These are phyloP conservation scores for Lasiosphaeria ovina DNA, from an alignment of 495 filamentous ascomycete genomes.

Conservation along the genomic window DNA sequence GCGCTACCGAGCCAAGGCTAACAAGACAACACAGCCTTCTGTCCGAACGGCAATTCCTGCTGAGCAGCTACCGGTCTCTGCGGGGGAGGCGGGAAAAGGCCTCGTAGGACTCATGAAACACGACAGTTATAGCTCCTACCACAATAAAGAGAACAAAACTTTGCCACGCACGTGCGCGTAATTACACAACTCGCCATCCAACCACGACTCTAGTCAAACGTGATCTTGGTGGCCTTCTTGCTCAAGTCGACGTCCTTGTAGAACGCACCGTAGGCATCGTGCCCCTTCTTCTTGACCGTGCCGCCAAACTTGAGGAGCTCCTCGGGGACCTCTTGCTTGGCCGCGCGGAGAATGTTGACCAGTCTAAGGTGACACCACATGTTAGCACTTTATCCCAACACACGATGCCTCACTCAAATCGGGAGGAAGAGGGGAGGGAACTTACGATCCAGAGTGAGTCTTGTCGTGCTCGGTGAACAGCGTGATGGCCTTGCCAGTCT, in stretches of 20 bases:
- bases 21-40: constrained; percentile 47
- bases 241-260: constrained; percentile 77
- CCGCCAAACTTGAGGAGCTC: constrained; percentile 88
- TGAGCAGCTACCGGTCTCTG: constrained; percentile 46
- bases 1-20: background rate
- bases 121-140: background rate
- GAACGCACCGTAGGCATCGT: constrained; percentile 89
- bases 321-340: constrained; percentile 85
- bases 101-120: constrained; percentile 5
- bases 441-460: constrained; percentile 76
- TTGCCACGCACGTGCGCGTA: constrained; percentile 5
- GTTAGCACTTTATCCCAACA: background rate
- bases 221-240: constrained; percentile 88
- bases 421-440: constrained; percentile 23
- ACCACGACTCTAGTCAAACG: constrained; percentile 60
- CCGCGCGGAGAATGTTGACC: constrained; percentile 87
- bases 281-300: constrained; percentile 98
- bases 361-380: constrained; percentile 40
- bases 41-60: constrained; percentile 59
- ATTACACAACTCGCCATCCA: background rate
- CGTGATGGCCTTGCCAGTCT: constrained; percentile 85
- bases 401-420: background rate
- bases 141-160: constrained; percentile 9
- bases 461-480: constrained; percentile 96
- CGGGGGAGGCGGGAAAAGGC: constrained; percentile 26